Conservation (phyloP, 2,329 filamentous ascomycete genomes). For the Westerdykella aurantiaca region DNA sequence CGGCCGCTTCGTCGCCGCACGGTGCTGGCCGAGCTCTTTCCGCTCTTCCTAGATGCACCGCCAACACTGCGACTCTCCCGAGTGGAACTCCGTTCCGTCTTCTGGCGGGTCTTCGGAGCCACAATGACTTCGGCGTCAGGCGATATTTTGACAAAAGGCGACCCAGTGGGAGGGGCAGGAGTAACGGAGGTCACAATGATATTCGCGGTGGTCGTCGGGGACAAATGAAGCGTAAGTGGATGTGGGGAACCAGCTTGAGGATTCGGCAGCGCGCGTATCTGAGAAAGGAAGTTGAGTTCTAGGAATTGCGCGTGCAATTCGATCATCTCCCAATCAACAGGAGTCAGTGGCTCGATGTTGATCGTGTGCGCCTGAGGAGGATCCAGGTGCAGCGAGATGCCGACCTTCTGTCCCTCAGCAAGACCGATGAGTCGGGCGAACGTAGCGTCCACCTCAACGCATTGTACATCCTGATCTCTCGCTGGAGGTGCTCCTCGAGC, state of each 20-base stretch:
- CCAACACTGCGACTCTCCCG: conserved; percentile 74
- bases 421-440: conserved; percentile 73
- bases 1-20: conserved; percentile 53
- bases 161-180: conserved; percentile 61
- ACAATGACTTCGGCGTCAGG: conserved; percentile 96
- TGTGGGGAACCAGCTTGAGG: conserved; percentile 62
- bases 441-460: conserved; percentile 82
- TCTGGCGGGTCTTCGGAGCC: conserved; percentile 81
- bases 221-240: conserved; percentile 84
- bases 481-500: conserved; percentile 50
- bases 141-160: conserved; percentile 83
- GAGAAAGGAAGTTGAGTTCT: conserved; percentile 85
- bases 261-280: conserved; percentile 90
- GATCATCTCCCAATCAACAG: conserved; percentile 98
- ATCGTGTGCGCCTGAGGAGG: conserved; percentile 88
- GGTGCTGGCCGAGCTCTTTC: conserved; percentile 68
- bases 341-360: conserved; percentile 91
- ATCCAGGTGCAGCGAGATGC: conserved; percentile 71
- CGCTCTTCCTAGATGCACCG: conserved; percentile 72
- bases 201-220: conserved; percentile 90
- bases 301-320: conserved; percentile 94
- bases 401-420: conserved; percentile 71
- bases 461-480: conserved; percentile 68
- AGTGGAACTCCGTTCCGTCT: conserved; percentile 55
- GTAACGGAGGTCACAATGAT: conserved; percentile 80